Conservation (phyloP, 2,329 filamentous ascomycete genomes). For the Teratosphaeria nubilosa region DNA sequence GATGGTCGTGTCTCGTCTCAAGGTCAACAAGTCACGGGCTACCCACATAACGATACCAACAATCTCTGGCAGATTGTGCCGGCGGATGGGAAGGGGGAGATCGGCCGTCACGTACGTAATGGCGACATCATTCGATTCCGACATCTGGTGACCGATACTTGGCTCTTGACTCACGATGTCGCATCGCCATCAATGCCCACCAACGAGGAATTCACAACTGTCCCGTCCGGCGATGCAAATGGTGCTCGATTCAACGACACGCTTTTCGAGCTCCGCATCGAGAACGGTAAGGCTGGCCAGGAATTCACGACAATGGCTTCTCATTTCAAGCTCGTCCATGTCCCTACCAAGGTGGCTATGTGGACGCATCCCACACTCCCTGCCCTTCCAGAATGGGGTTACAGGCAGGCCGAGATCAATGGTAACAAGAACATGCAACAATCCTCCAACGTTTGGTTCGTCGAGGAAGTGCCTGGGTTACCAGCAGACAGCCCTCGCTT, state of each 20-base stretch:
- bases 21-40: constrained; percentile 93
- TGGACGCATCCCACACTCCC: constrained; percentile 76
- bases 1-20: constrained; percentile 96
- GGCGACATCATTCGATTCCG: constrained; percentile 78
- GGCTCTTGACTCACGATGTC: constrained; percentile 89
- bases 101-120: constrained; percentile 62
- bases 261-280: constrained; percentile 83
- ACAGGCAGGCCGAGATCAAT: constrained; percentile 97
- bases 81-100: constrained; percentile 41
- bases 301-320: constrained; percentile 85
- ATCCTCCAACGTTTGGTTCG: constrained; percentile 87
- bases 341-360: constrained; percentile 94
- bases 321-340: constrained; percentile 92
- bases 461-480: constrained; percentile 81
- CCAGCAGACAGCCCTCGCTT: constrained; percentile 61
- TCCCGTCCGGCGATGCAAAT: constrained; percentile 59
- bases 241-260: constrained; percentile 75
- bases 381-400: constrained; percentile 92
- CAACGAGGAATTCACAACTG: constrained; percentile 95
- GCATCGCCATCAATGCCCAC: constrained; percentile 93
- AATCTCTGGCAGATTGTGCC: constrained; percentile 96
- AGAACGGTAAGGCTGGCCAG: constrained; percentile 68
- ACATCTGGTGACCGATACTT: constrained; percentile 74
- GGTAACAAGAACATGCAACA: constrained; percentile 92
- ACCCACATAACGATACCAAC: constrained; percentile 97